phyloP scores from a whole-genome alignment of 768 basidiomycete species.

The Ephemerocybe angulata region DNA sequence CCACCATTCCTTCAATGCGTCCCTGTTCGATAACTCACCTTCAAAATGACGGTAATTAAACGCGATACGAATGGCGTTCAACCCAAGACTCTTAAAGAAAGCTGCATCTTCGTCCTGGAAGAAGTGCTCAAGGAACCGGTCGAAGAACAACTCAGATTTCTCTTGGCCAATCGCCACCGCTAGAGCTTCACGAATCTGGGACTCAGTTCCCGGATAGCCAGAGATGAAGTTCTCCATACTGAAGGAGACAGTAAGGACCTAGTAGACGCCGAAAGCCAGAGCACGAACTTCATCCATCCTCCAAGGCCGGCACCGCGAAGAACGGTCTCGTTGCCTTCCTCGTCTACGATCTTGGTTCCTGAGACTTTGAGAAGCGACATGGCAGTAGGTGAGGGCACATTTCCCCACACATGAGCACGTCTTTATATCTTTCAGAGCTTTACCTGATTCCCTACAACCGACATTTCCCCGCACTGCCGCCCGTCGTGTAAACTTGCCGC shows the following conservation, averaged over 20 bases:
- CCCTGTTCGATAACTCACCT: constrained; percentile 26
- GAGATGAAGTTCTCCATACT: constrained; percentile 81
- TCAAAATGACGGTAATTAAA: constrained; percentile 76
- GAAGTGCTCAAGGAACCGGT: constrained; percentile 84
- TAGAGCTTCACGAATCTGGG: constrained; percentile 68
- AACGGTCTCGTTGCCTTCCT: constrained; percentile 51
- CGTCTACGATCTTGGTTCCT: constrained; percentile 59
- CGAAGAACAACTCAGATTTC: constrained; percentile 76
- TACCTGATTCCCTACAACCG: background rate
- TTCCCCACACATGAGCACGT: background rate
- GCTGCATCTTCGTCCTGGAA: constrained; percentile 70
- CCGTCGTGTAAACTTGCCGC: background rate
- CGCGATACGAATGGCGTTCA: constrained; percentile 75
- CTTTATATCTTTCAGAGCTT: background rate
- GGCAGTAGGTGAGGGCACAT: background rate
- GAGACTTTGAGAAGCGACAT: constrained; percentile 55
- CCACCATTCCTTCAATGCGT: background rate
- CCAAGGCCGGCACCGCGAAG: constrained; percentile 72
- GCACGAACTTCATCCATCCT: constrained; percentile 72
- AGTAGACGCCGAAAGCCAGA: constrained; percentile 20
- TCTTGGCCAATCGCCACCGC: constrained; percentile 58
- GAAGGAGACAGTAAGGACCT: background rate
- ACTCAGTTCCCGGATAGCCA: constrained; percentile 81
- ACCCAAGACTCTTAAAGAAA: constrained; percentile 72
- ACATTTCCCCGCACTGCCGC: background rate